Evolutionary conservation across 352 stramenopile species (phyloP), one percentile per base, ranked within the genome.

Genomic region (Phytophthora meadii): DNA sequence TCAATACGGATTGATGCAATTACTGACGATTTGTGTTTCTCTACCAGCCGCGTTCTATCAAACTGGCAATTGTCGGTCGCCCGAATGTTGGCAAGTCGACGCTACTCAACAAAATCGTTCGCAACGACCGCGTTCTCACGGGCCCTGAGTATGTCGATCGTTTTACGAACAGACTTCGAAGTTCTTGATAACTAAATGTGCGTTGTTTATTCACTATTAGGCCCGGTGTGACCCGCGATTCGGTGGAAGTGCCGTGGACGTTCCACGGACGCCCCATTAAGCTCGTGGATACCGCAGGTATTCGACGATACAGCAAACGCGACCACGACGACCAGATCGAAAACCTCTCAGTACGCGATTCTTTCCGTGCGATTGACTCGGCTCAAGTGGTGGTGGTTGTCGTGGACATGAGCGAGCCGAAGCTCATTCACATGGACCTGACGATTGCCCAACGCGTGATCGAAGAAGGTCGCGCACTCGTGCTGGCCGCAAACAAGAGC

Each of bases 391-490:
- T 93, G 41, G 77, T 88, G 11, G 84, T 95, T 12, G 87, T 95
- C 41, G 80, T 93, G 10, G 87, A 95, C 61, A 90, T 95, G 78
- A 93, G 81, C 50, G 70, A 92, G 57, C 71, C 84, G 9, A 90
- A 93, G 59, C 76, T 95, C 30, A 92, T 93, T 54, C 82, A 95
- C 72, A 89, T 95, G 82, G 87, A 95, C 54, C 73, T 93, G 17
- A 93, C 87, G 14, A 95, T 95, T 59, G 87, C 87, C 3, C 81
- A 92, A 49, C 81, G 80, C 9, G 85, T 93, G 52, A 85, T 95
- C 36, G 85, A 95, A 48, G 83, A 95, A 63, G 87, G 87, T 6
- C 84, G 84, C 28, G 84, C 70, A 3, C 68, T 95, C 4, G 84
- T 95, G 27, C 74, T 95, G 36, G 82, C 74, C 3, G 87, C 84